Evolutionary conservation across 495 filamentous ascomycete genomes (phyloP).

Genomic region (Penicillium maclennaniae): DNA sequence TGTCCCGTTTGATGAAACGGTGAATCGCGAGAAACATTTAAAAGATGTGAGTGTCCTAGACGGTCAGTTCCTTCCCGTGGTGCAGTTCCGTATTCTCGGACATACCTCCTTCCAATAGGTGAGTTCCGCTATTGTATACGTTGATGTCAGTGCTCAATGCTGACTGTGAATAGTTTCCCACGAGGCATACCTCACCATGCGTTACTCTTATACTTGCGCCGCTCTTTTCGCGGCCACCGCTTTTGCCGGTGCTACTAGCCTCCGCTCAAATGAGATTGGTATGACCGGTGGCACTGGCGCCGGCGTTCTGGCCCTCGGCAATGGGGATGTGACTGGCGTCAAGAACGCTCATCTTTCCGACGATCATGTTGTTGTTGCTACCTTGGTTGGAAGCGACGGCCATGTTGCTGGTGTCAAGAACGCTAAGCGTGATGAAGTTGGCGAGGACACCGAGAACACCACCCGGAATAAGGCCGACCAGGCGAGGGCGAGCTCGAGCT

Average conservation of each 20-base stretch:
- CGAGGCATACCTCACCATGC: background rate
- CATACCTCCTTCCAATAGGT: background rate
- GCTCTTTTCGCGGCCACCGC: slow-evolving; percentile 7
- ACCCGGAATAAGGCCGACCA: background rate
- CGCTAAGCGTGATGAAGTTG: background rate
- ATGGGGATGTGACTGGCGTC: background rate
- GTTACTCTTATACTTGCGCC: slow-evolving; percentile 2
- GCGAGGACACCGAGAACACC: background rate
- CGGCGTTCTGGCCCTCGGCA: background rate
- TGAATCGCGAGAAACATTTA: background rate
- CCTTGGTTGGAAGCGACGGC: background rate
- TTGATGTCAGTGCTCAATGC: background rate
- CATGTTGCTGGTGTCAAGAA: background rate
- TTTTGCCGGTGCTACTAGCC: slow-evolving; percentile 1
- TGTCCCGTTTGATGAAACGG: background rate
- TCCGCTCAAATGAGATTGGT: background rate
- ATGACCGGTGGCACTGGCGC: background rate
- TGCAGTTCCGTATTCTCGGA: background rate
- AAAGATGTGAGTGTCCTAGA: background rate
- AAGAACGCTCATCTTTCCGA: slow-evolving; percentile 1
- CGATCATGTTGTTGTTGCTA: background rate
- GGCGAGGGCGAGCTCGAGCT: no score
- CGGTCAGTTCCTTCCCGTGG: background rate
- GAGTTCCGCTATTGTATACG: background rate
- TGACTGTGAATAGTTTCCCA: background rate